phyloP scores from a whole-genome alignment of 2,329 filamentous ascomycete species.

The Aspergillus melleus region DNA sequence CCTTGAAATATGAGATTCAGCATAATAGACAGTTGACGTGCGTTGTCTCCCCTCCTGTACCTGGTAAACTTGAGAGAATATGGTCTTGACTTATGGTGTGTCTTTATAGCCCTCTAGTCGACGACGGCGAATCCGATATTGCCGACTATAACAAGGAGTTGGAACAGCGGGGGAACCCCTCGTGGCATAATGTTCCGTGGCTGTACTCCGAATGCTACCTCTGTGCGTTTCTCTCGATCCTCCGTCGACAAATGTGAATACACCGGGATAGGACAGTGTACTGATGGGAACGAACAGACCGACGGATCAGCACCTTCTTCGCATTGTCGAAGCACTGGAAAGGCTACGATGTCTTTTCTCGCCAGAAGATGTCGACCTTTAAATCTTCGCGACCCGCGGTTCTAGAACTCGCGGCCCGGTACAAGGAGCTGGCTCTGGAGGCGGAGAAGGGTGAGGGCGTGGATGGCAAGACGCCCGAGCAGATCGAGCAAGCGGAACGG shows the following conservation, averaged over 20 bases:
- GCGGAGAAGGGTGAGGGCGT: constrained; percentile 56
- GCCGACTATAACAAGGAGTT: constrained; percentile 83
- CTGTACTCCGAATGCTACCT: constrained; percentile 93
- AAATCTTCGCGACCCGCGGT: constrained; percentile 86
- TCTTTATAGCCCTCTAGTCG: constrained; percentile 62
- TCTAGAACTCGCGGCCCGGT: constrained; percentile 75
- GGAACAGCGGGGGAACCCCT: constrained; percentile 67
- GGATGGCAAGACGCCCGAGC: constrained; percentile 34
- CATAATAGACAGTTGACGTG: constrained; percentile 81
- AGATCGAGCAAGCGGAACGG: constrained; percentile 68
- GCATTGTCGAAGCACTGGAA: constrained; percentile 78
- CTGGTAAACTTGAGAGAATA: background rate
- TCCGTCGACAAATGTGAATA: background rate
- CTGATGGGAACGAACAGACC: constrained; percentile 41
- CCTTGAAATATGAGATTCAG: constrained; percentile 91
- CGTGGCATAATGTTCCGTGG: constrained; percentile 86
- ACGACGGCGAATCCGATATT: constrained; percentile 77
- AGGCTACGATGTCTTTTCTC: constrained; percentile 81
- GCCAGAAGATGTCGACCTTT: constrained; percentile 90
- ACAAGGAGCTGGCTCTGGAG: constrained; percentile 70
- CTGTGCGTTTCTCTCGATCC: constrained; percentile 44
- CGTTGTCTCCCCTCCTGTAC: constrained; percentile 21
- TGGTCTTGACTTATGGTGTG: constrained; percentile 1
- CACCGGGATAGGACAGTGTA: background rate
- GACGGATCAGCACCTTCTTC: constrained; percentile 80